A percentile compares a stretch with the other conserved stretches of the same genome.
phyloP scores from a whole-genome alignment of 2,329 filamentous ascomycete species.

The Plectosphaerella sp. region DNA sequence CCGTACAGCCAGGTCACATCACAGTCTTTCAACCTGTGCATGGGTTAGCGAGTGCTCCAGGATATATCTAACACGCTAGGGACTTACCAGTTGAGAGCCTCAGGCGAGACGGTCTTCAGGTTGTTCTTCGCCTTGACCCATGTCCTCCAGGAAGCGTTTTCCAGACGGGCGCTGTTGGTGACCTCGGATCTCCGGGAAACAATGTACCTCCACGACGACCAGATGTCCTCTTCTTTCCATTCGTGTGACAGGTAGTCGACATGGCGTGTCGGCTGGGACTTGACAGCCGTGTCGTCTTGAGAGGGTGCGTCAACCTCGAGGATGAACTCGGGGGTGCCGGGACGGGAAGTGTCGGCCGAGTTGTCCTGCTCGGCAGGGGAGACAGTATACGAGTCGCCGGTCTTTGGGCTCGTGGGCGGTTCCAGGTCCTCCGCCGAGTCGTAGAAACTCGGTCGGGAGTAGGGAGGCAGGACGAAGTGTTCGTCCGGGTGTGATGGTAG shows the following conservation, averaged over 20 bases:
- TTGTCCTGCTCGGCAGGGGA: constrained; percentile 51
- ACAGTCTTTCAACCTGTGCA: constrained; percentile 82
- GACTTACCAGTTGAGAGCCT: constrained; percentile 86
- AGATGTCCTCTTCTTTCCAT: constrained; percentile 94
- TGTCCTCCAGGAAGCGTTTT: constrained; percentile 95
- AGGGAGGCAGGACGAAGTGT: constrained; percentile 39
- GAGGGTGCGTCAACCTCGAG: constrained; percentile 46
- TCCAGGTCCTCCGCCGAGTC: constrained; percentile 44
- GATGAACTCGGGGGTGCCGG: constrained; percentile 49
- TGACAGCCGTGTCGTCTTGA: constrained; percentile 75
- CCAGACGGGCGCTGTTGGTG: constrained; percentile 74
- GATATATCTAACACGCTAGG: not conserved
- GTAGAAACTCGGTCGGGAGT: constrained; percentile 42
- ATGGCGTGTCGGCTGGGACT: constrained; percentile 73
- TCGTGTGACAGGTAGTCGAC: constrained; percentile 95
- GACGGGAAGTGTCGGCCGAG: constrained; percentile 46
- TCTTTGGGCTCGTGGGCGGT: constrained; percentile 44
- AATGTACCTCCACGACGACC: constrained; percentile 95
- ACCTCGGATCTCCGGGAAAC: constrained; percentile 75
- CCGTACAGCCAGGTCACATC: constrained; percentile 98
- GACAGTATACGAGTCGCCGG: constrained; percentile 44
- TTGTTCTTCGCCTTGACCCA: constrained; percentile 93
- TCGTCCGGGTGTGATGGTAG: constrained; percentile 44
- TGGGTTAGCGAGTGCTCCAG: constrained; percentile 7
- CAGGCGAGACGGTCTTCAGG: constrained; percentile 81